phyloP scores from a whole-genome alignment of 352 stramenopile genomes.

The Phytophthora syringae region DNA sequence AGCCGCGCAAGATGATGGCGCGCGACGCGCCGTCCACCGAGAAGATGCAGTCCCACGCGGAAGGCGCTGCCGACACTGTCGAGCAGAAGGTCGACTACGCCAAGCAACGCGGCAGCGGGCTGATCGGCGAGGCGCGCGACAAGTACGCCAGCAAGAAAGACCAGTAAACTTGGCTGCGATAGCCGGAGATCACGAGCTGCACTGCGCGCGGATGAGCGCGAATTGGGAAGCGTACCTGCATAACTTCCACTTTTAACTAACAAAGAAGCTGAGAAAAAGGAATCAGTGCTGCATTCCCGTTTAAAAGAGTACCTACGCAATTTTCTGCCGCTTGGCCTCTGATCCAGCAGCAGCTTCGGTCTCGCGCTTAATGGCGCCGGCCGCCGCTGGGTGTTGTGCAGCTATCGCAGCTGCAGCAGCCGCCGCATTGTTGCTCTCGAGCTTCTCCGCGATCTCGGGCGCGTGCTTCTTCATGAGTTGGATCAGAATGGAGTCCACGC shows the following conservation, averaged over 20 bases:
- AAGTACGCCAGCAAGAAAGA: constrained; percentile 48
- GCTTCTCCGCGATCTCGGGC: constrained; percentile 83
- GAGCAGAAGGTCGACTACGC: constrained; percentile 42
- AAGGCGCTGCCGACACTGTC: constrained; percentile 15
- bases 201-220: constrained; percentile 5
- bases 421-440: constrained; percentile 43
- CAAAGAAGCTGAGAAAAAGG: constrained; percentile 10
- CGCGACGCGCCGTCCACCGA: constrained; percentile 43
- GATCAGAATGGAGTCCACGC: constrained; percentile 84
- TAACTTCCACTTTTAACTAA: constrained; percentile 26
- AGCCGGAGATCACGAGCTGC: not conserved
- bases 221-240: constrained; percentile 12
- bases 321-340: constrained; percentile 73
- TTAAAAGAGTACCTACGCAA: constrained; percentile 35
- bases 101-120: constrained; percentile 44
- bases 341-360: constrained; percentile 12
- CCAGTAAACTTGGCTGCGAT: constrained; percentile 28
- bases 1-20: constrained; percentile 51
- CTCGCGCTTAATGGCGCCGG: constrained; percentile 37
- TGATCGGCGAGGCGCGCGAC: constrained; percentile 42
- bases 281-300: constrained; percentile 13
- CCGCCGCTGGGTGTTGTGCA: constrained; percentile 12
- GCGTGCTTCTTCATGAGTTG: constrained; percentile 88
- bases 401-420: constrained; percentile 8
- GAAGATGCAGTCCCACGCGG: constrained; percentile 41